Evolutionary conservation across 768 basidiomycete genomes (phyloP).

Genomic region (Psilocybe sp.): DNA sequence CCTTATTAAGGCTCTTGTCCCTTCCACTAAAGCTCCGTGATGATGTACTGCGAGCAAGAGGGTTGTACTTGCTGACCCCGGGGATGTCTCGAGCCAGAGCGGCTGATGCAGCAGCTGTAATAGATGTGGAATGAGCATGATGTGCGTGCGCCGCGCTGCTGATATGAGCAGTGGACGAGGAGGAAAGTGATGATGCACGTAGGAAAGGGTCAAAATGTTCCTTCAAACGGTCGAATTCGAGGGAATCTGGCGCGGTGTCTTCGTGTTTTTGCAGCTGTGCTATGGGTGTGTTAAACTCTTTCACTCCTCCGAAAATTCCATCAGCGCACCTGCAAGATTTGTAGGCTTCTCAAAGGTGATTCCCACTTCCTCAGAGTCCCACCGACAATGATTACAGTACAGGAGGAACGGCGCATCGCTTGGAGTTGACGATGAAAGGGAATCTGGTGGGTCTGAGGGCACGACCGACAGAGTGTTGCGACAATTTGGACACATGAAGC

Average conservation of each 20-base stretch:
- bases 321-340: slow-evolving; percentile 75
- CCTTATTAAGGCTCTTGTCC: slow-evolving; percentile 66
- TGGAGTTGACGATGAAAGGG: slow-evolving; percentile 53
- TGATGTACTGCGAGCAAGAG: slow-evolving; percentile 45
- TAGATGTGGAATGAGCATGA: slow-evolving; percentile 73
- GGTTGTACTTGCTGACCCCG: slow-evolving; percentile 77
- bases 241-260: slow-evolving; percentile 77
- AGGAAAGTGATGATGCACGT: slow-evolving; percentile 76
- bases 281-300: slow-evolving; percentile 36
- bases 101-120: slow-evolving; percentile 87
- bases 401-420: slow-evolving; percentile 91
- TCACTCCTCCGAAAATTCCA: not conserved
- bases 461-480: slow-evolving; percentile 87
- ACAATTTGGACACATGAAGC: slow-evolving; percentile 95
- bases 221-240: slow-evolving; percentile 93
- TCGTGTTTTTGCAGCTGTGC: slow-evolving; percentile 90
- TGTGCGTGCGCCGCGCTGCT: slow-evolving; percentile 60
- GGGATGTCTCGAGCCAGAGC: slow-evolving; percentile 87
- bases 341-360: slow-evolving; percentile 97
- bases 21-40: slow-evolving; percentile 47
- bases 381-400: slow-evolving; percentile 89
- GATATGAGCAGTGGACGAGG: slow-evolving; percentile 46
- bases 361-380: slow-evolving; percentile 90
- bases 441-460: slow-evolving; percentile 79
- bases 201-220: slow-evolving; percentile 97